These are phyloP conservation scores for Rhynchosporium agropyri DNA, from an alignment of 2,329 filamentous ascomycete genomes.

Conservation along the genomic window DNA sequence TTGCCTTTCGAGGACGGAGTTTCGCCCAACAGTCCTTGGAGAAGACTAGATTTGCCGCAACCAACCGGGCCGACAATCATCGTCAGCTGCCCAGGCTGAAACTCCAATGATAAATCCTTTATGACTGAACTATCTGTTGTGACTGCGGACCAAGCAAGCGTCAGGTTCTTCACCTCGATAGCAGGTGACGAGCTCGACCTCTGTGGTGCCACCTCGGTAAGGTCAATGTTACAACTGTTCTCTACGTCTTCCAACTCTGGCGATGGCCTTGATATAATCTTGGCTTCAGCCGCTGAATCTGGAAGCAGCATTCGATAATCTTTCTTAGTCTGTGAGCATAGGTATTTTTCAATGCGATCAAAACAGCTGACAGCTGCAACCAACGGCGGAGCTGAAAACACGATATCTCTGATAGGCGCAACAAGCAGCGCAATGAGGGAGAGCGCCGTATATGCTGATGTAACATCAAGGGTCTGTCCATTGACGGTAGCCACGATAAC, in stretches of 20 bases:
- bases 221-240: slow-evolving; percentile 21
- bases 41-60: slow-evolving; percentile 37
- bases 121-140: slow-evolving; percentile 22
- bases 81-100: slow-evolving; percentile 23
- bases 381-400: slow-evolving; percentile 45
- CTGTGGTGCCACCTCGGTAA: slow-evolving; percentile 21
- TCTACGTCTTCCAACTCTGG: neutral
- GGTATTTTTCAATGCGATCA: slow-evolving; percentile 46
- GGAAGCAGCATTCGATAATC: slow-evolving; percentile 24
- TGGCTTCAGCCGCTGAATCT: neutral
- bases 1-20: slow-evolving; percentile 30
- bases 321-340: slow-evolving; percentile 22
- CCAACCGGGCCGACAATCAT: slow-evolving; percentile 41
- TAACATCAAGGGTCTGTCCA: slow-evolving; percentile 34
- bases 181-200: slow-evolving; percentile 18
- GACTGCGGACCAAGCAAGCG: slow-evolving; percentile 24
- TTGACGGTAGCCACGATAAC: slow-evolving; percentile 40
- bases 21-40: slow-evolving; percentile 36
- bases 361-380: slow-evolving; percentile 46
- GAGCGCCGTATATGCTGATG: slow-evolving; percentile 46
- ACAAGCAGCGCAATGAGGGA: slow-evolving; percentile 47
- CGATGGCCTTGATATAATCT: neutral
- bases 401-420: slow-evolving; percentile 45
- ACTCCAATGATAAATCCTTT: slow-evolving; percentile 28
- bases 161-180: slow-evolving; percentile 31